Percentiles rank a stretch among this genome's conserved stretches.
Evolutionary conservation across 2,329 filamentous ascomycete species (phyloP).

Genomic region (Curvularia sp.): DNA sequence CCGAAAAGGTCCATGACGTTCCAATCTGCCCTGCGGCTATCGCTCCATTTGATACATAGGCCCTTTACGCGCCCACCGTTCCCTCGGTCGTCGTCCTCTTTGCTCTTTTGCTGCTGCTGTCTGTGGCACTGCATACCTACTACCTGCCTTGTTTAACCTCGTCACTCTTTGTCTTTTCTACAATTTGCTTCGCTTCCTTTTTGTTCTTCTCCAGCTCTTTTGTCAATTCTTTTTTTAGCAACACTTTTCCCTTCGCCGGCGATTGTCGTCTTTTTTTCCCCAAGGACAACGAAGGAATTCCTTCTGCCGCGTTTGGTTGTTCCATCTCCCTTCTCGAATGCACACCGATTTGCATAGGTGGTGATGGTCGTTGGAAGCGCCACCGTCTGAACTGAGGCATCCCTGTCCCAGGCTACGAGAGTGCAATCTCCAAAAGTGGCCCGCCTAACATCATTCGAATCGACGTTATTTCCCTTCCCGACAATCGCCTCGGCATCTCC

Average conservation of each 20-base stretch:
- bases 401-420: constrained; percentile 35
- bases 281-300: background rate
- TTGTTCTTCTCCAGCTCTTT: constrained; percentile 16
- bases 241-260: background rate
- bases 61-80: constrained; percentile 10
- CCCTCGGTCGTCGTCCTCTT: constrained; percentile 6
- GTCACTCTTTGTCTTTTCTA: constrained; percentile 35
- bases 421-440: constrained; percentile 29
- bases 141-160: constrained; percentile 26
- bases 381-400: constrained; percentile 25
- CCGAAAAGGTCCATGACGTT: constrained; percentile 9
- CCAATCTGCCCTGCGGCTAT: background rate
- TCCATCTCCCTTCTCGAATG: constrained; percentile 5
- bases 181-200: constrained; percentile 15
- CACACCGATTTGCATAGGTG: constrained; percentile 14
- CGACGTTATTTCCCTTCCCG: constrained; percentile 16
- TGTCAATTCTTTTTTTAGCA: constrained; percentile 9
- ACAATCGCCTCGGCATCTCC: constrained; percentile 28
- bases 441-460: constrained; percentile 26
- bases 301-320: constrained; percentile 9
- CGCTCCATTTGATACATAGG: constrained; percentile 18
- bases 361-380: constrained; percentile 28
- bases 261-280: background rate
- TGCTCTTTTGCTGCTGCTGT: constrained; percentile 10
- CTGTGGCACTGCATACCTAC: constrained; percentile 20